Percentiles rank a stretch among this genome's conserved stretches.
Evolutionary conservation across 2,329 filamentous ascomycete species (phyloP).

Genomic region (Talaromyces pinophilus): DNA sequence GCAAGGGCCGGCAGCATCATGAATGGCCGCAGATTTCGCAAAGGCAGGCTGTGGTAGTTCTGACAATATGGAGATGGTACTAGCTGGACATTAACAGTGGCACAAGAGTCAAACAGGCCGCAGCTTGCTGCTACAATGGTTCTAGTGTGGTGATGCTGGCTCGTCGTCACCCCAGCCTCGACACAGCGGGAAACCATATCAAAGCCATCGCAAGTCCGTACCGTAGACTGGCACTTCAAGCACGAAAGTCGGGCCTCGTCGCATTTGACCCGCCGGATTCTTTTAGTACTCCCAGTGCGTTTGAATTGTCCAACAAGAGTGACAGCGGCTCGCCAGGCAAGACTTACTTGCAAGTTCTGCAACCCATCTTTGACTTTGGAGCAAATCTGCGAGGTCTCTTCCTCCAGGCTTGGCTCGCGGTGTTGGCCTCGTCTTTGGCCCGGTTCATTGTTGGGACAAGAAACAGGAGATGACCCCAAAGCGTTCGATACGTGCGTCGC

Average conservation of each 20-base stretch:
- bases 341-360: slow-evolving; percentile 47
- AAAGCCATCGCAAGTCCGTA: slow-evolving; percentile 44
- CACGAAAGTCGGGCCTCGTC: slow-evolving; percentile 40
- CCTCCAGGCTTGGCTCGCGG: slow-evolving; percentile 39
- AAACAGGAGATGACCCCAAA: neutral
- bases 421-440: slow-evolving; percentile 23
- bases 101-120: slow-evolving; percentile 21
- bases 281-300: slow-evolving; percentile 26
- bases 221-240: slow-evolving; percentile 41
- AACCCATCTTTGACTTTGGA: slow-evolving; percentile 44
- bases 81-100: neutral
- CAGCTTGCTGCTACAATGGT: neutral
- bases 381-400: slow-evolving; percentile 41
- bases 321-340: slow-evolving; percentile 7
- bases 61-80: neutral
- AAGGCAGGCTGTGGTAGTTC: neutral
- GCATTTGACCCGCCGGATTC: slow-evolving; percentile 44
- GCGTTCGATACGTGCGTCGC: too few species aligned
- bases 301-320: neutral
- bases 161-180: slow-evolving; percentile 28
- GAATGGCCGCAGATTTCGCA: neutral
- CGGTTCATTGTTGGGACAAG: slow-evolving; percentile 14
- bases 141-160: too few species aligned
- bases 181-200: slow-evolving; percentile 25
- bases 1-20: neutral